These are phyloP conservation scores for Omphalotus olearius DNA, from an alignment of 1,284 basidiomycete species.

Conservation along the genomic window DNA sequence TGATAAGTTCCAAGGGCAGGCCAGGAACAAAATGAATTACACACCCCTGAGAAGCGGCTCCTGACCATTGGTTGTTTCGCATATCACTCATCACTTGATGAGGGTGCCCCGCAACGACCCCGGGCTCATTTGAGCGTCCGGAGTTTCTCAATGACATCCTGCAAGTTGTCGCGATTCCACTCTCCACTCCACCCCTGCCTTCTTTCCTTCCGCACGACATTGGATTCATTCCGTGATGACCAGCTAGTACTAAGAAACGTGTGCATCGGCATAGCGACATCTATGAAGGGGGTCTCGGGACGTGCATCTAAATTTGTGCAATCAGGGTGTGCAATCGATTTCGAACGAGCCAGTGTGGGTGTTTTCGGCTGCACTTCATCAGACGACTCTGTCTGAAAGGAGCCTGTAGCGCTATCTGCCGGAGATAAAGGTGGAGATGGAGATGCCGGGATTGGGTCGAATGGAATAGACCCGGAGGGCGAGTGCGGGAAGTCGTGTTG, in stretches of 20 bases:
- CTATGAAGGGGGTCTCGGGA: slow-evolving; percentile 11
- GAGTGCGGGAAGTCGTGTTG: neutral
- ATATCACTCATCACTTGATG: neutral
- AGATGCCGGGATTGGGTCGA: neutral
- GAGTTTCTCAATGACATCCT: slow-evolving; percentile 14
- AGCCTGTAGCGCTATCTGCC: neutral
- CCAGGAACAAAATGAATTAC: neutral
- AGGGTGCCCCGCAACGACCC: neutral
- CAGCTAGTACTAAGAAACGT: slow-evolving; percentile 6
- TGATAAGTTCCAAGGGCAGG: too few relatives aligned
- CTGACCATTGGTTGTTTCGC: neutral
- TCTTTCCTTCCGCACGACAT: neutral
- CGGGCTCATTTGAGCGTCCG: slow-evolving; percentile 11
- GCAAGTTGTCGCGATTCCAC: slow-evolving; percentile 14
- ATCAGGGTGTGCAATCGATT: slow-evolving; percentile 3
- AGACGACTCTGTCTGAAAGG: neutral
- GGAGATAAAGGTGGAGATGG: neutral
- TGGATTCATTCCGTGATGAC: neutral
- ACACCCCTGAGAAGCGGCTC: neutral
- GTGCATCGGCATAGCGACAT: slow-evolving; percentile 5
- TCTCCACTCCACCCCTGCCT: slow-evolving; percentile 14
- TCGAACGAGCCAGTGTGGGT: slow-evolving; percentile 1
- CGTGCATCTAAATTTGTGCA: neutral
- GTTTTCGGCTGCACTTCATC: neutral
- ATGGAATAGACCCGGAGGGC: neutral